Percentiles rank a stretch among this genome's conserved stretches.
Conservation (phyloP, 164 flowering plant genomes). For the Houttuynia cordata region DNA sequence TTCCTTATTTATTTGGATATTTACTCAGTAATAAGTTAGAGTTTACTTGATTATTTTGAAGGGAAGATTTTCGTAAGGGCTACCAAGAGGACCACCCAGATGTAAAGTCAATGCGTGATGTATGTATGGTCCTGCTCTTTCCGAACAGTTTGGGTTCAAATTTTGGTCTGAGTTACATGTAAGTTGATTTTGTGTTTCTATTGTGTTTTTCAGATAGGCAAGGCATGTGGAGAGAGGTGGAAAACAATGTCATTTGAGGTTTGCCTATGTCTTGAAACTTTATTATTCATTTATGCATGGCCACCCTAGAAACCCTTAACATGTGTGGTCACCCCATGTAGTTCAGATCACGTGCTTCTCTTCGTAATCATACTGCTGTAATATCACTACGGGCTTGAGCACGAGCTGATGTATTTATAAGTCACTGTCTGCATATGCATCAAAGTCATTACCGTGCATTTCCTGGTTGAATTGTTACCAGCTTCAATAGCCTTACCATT, state of each 20-base stretch:
- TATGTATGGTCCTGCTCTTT: slow-evolving; percentile 42
- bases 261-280: slow-evolving; percentile 4
- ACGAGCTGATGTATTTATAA: too few species aligned
- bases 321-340: too few species aligned
- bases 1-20: too few species aligned
- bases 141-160: not conserved
- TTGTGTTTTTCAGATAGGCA: slow-evolving; percentile 53
- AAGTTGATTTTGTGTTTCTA: not conserved
- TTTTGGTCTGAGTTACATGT: not conserved
- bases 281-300: not conserved
- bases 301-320: too few species aligned
- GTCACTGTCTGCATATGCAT: too few species aligned
- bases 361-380: too few species aligned
- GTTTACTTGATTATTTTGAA: slow-evolving; percentile 3
- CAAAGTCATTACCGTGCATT: not conserved
- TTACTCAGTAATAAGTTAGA: too few species aligned
- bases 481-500: not conserved
- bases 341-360: too few species aligned
- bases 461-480: not conserved
- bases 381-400: too few species aligned
- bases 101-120: slow-evolving; percentile 90
- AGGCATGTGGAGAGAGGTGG: slow-evolving; percentile 98
- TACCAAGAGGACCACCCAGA: slow-evolving; percentile 84
- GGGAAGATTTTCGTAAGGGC: slow-evolving; percentile 90
- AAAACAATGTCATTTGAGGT: slow-evolving; percentile 90